These are phyloP conservation scores for Geotrichum ghanense DNA, from an alignment of 805 yeast genomes.

Conservation along the genomic window DNA sequence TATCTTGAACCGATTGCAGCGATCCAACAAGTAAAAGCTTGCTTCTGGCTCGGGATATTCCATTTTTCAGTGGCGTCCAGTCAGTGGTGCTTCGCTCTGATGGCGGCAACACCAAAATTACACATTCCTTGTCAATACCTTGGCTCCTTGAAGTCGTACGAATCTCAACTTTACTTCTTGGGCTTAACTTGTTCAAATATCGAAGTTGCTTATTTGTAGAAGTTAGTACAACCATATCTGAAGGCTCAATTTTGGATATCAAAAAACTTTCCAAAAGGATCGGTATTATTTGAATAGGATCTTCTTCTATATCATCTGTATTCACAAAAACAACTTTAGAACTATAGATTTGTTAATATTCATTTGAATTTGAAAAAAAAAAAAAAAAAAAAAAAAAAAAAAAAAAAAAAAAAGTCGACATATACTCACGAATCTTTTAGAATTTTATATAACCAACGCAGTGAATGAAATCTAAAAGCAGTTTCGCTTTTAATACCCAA, in stretches of 20 bases:
- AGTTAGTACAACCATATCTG: constrained; percentile 88
- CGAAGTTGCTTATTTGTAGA: constrained; percentile 54
- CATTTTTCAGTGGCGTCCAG: constrained; percentile 88
- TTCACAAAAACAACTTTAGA: constrained; percentile 58
- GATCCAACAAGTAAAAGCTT: constrained; percentile 86
- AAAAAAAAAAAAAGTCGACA: constrained; percentile 58
- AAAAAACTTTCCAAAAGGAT: constrained; percentile 44
- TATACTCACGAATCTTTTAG: constrained; percentile 5
- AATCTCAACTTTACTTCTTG: constrained; percentile 55
- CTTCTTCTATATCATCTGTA: constrained; percentile 70
- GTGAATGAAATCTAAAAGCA: too few relatives aligned
- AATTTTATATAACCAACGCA: constrained; percentile 4
- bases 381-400: too few relatives aligned
- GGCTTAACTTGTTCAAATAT: constrained; percentile 20
- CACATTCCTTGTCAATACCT: constrained; percentile 89
- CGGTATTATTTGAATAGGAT: constrained; percentile 49
- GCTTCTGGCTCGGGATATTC: constrained; percentile 79
- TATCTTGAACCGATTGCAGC: too few relatives aligned
- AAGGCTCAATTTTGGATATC: constrained; percentile 46
- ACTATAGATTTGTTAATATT: constrained; percentile 35
- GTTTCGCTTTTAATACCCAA: constrained; percentile 37
- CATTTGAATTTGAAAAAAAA: too few relatives aligned
- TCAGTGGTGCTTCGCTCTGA: constrained; percentile 70
- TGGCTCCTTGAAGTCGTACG: constrained; percentile 93
- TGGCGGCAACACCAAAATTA: constrained; percentile 83